Percentiles rank a stretch among this genome's conserved stretches.
Evolutionary conservation across 129 eudicot genomes (phyloP).

Genomic region (Solidago caesia): DNA sequence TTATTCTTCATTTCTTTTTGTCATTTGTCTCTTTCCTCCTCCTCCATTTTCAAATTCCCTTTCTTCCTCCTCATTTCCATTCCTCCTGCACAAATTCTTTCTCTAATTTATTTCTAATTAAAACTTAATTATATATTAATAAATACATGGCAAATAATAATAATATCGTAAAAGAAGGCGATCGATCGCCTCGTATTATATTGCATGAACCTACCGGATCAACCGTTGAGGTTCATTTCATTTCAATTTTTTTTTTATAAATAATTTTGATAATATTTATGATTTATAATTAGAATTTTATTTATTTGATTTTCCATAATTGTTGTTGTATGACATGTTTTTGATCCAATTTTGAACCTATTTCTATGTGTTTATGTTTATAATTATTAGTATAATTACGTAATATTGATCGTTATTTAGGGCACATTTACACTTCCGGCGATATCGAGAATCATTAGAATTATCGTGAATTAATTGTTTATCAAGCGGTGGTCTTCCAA

Average conservation of each 20-base stretch:
- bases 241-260: not conserved
- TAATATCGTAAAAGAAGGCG: slow-evolving; percentile 49
- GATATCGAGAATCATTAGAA: not conserved
- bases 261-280: not conserved
- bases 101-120: not conserved
- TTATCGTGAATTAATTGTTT: not conserved
- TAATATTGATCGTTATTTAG: not conserved
- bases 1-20: not conserved
- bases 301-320: not conserved
- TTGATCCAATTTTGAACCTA: slow-evolving; percentile 5
- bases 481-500: too few relatives aligned
- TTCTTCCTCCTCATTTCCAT: not conserved
- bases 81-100: slow-evolving; percentile 21
- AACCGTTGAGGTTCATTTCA: slow-evolving; percentile 61
- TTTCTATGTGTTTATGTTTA: slow-evolving; percentile 9
- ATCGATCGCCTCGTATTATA: slow-evolving; percentile 53
- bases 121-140: not conserved
- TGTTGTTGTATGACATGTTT: not conserved
- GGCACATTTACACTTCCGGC: slow-evolving; percentile 8
- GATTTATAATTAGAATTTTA: not conserved
- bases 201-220: slow-evolving; percentile 79
- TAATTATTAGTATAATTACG: not conserved
- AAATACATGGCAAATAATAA: slow-evolving; percentile 31
- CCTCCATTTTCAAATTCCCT: too few relatives aligned
- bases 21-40: too few relatives aligned